These are phyloP conservation scores for Phaffomyces thermotolerans DNA, from an alignment of 805 yeast species.

Conservation along the genomic window DNA sequence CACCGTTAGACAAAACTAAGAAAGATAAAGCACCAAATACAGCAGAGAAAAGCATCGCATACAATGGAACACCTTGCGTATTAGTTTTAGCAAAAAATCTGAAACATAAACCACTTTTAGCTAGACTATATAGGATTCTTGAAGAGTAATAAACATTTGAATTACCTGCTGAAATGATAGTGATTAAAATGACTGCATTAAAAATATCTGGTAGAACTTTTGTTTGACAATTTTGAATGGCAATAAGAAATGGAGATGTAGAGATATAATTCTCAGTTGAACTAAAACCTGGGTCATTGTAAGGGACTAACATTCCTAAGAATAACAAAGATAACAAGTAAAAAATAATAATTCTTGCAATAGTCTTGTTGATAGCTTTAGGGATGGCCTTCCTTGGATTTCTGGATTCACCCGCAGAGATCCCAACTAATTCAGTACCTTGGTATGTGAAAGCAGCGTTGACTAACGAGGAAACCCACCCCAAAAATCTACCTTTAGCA, in stretches of 20 bases:
- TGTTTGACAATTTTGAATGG: conserved; percentile 64
- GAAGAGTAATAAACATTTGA: conserved; percentile 70
- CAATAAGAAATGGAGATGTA: conserved; percentile 67
- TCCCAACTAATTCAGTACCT: conserved; percentile 72
- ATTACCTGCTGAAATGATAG: conserved; percentile 75
- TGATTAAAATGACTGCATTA: conserved; percentile 60
- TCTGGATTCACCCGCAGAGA: conserved; percentile 66
- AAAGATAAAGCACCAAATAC: conserved; percentile 58
- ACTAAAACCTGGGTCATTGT: conserved; percentile 46
- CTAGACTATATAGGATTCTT: conserved; percentile 57
- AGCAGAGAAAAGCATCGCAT: conserved; percentile 50
- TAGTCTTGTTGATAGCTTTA: conserved; percentile 61
- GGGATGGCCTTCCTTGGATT: conserved; percentile 70
- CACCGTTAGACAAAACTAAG: conserved; percentile 42
- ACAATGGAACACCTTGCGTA: conserved; percentile 53
- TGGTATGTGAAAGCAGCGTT: conserved; percentile 77
- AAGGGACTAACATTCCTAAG: conserved; percentile 66
- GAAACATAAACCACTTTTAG: conserved; percentile 48
- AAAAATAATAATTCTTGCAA: conserved; percentile 57
- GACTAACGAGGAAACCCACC: conserved; percentile 62
- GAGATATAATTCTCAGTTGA: conserved; percentile 35
- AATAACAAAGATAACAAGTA: conserved; percentile 60
- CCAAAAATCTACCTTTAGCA: conserved; percentile 54
- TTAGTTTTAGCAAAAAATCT: conserved; percentile 39
- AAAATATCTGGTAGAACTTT: conserved; percentile 58